A percentile compares a stretch with the other conserved stretches of the same genome.
These are phyloP conservation scores for Xylaria sp. DNA, from an alignment of 2,329 filamentous ascomycete genomes.

Conservation along the genomic window DNA sequence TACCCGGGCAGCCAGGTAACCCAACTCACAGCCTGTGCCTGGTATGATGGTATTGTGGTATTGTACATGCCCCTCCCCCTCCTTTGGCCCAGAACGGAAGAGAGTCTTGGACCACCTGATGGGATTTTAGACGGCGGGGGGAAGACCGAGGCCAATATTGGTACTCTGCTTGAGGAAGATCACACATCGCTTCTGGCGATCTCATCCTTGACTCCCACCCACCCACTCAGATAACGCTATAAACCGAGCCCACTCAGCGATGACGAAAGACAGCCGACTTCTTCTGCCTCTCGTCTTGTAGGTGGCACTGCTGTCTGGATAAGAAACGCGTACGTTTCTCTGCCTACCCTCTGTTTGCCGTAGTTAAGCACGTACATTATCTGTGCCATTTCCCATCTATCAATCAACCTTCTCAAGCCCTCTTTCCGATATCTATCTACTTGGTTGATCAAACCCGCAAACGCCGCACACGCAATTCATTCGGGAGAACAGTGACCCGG, in stretches of 20 bases:
- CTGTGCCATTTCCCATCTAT: constrained; percentile 7
- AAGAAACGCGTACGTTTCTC: constrained; percentile 23
- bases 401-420: background rate
- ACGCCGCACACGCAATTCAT: background rate
- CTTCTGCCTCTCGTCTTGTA: background rate
- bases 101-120: constrained; percentile 37
- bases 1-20: constrained; percentile 2
- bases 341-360: constrained; percentile 7
- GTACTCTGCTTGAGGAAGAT: constrained; percentile 18
- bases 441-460: constrained; percentile 22
- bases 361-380: constrained; percentile 16
- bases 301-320: background rate
- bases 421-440: background rate
- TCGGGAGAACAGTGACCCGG: constrained; percentile 1
- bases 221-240: background rate
- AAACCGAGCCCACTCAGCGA: constrained; percentile 1
- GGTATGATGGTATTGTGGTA: background rate
- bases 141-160: constrained; percentile 21
- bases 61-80: constrained; percentile 34
- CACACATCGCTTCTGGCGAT: constrained; percentile 31
- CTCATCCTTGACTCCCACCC: constrained; percentile 17
- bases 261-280: constrained; percentile 11
- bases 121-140: constrained; percentile 32
- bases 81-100: constrained; percentile 34
- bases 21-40: constrained; percentile 3